Percentiles rank a stretch among this genome's conserved stretches.
These are phyloP conservation scores for Mortierella sp. DNA, from an alignment of 371 early-diverging fungal species.

Conservation along the genomic window DNA sequence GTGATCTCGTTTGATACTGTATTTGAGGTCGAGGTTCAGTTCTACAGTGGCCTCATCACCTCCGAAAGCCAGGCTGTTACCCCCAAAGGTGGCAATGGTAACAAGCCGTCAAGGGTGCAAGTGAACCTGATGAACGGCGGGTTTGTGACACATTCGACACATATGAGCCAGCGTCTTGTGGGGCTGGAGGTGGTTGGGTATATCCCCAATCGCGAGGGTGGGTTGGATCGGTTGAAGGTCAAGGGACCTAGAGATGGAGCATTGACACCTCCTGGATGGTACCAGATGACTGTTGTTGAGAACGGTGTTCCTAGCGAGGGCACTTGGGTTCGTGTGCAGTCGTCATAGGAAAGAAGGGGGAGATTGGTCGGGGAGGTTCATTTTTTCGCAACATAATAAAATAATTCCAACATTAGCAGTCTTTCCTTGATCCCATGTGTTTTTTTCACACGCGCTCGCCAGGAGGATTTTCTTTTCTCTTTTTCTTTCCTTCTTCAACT, in stretches of 20 bases:
- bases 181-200: conserved; percentile 54
- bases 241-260: conserved; percentile 42
- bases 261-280: conserved; percentile 55
- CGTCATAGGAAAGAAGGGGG: too few relatives aligned
- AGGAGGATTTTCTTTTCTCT: neutral
- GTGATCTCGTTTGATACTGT: conserved; percentile 43
- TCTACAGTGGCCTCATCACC: conserved; percentile 22
- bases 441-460: neutral
- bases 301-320: conserved; percentile 53
- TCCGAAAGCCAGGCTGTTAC: conserved; percentile 32
- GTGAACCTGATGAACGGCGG: conserved; percentile 58
- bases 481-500: neutral
- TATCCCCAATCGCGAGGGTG: neutral
- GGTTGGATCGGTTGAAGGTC: conserved; percentile 30
- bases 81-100: conserved; percentile 2
- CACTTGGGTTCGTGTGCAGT: conserved; percentile 40
- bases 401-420: neutral
- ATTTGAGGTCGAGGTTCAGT: conserved; percentile 49
- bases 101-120: conserved; percentile 34
- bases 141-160: conserved; percentile 64
- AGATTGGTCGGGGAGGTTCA: neutral
- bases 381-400: neutral
- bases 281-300: conserved; percentile 52
- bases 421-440: neutral
- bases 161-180: conserved; percentile 62